A percentile compares a stretch with the other conserved stretches of the same genome.
These are phyloP conservation scores for Cylindrodendrum hubeiense DNA, from an alignment of 2,329 filamentous ascomycete species.

Conservation along the genomic window DNA sequence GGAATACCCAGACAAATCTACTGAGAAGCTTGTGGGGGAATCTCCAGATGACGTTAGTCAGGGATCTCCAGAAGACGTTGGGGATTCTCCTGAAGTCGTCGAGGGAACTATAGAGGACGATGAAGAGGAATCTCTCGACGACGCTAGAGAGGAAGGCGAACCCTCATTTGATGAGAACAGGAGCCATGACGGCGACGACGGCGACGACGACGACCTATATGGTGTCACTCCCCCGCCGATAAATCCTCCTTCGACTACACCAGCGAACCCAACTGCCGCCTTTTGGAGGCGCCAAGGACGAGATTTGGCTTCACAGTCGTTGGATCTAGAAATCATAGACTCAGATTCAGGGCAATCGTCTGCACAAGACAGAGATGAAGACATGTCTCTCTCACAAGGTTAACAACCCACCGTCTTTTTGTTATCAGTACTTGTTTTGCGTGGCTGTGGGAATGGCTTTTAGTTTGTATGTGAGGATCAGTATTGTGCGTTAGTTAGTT, in stretches of 20 bases:
- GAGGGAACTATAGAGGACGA: background rate
- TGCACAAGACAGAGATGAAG: no score
- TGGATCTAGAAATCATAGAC: background rate
- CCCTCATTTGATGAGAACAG: background rate
- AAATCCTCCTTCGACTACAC: background rate
- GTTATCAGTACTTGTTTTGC: background rate
- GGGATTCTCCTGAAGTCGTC: background rate
- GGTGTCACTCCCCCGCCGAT: background rate
- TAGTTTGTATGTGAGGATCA: background rate
- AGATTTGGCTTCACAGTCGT: background rate
- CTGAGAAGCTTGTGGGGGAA: background rate
- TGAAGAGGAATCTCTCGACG: background rate
- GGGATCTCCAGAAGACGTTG: background rate
- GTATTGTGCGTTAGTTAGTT: background rate
- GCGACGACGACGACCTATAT: constrained; percentile 20
- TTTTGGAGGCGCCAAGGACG: background rate
- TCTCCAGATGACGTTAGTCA: background rate
- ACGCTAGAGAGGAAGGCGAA: background rate
- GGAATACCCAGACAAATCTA: background rate
- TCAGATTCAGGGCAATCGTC: background rate
- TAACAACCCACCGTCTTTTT: background rate
- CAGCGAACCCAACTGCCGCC: no score
- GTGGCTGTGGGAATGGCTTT: background rate
- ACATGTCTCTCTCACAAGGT: background rate
- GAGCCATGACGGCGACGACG: background rate